These are phyloP conservation scores for Nannochloris sp. DNA, from an alignment of 139 green algal genomes.

Conservation along the genomic window DNA sequence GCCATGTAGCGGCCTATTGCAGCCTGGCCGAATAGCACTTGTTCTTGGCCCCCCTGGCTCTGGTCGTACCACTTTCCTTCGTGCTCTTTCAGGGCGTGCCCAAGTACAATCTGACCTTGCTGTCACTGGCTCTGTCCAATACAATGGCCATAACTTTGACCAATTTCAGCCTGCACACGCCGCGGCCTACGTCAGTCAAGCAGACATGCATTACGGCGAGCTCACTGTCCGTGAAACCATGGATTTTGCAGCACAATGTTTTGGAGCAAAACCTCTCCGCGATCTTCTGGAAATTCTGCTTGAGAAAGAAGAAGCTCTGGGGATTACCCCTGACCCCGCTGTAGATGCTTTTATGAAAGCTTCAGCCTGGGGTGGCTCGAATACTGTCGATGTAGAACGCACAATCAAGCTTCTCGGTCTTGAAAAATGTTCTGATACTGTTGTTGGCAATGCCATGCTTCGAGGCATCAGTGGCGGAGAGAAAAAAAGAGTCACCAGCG, in stretches of 20 bases:
- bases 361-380: background rate
- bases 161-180: slow-evolving; percentile 34
- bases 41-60: background rate
- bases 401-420: slow-evolving; percentile 47
- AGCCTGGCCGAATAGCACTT: background rate
- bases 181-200: slow-evolving; percentile 46
- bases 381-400: slow-evolving; percentile 31
- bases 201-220: slow-evolving; percentile 40
- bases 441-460: slow-evolving; percentile 57
- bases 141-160: slow-evolving; percentile 37
- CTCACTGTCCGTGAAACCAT: slow-evolving; percentile 38
- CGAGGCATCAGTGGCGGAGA: slow-evolving; percentile 52
- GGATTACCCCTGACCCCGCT: slow-evolving; percentile 30
- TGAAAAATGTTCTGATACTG: slow-evolving; percentile 33
- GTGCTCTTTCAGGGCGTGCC: background rate
- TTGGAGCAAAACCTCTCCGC: background rate
- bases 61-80: background rate
- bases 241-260: background rate
- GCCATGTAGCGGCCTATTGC: background rate
- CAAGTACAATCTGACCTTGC: slow-evolving; percentile 15
- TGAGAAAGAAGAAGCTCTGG: slow-evolving; percentile 17
- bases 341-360: slow-evolving; percentile 27
- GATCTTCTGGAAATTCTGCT: slow-evolving; percentile 14
- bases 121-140: slow-evolving; percentile 22
- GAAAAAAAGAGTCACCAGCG: slow-evolving; percentile 58